These are phyloP conservation scores for Theobroma cacao DNA, from an alignment of 345 rosid species.

Conservation along the genomic window DNA sequence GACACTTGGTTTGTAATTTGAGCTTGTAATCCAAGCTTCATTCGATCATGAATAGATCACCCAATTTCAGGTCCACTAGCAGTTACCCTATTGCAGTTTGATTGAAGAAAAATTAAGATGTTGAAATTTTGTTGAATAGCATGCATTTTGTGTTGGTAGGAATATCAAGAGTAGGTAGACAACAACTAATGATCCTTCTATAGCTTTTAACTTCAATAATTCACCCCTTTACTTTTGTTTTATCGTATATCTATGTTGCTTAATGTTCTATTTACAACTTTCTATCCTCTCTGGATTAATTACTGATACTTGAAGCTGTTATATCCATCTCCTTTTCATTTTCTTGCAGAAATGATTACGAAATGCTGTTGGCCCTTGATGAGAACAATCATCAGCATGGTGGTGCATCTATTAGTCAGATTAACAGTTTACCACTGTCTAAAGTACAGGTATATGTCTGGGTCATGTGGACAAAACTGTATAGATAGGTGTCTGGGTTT, in stretches of 20 bases:
- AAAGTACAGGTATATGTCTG: slow-evolving; percentile 49
- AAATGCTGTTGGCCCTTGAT: slow-evolving; percentile 87
- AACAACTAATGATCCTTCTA: background rate
- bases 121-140: background rate
- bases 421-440: slow-evolving; percentile 78
- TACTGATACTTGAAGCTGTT: background rate
- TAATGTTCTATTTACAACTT: background rate
- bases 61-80: background rate
- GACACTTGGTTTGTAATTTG: no score
- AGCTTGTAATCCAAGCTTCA: background rate
- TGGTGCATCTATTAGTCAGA: slow-evolving; percentile 64
- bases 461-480: background rate
- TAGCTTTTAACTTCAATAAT: background rate
- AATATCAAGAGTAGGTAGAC: background rate
- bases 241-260: background rate
- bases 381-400: slow-evolving; percentile 55
- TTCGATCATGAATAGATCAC: background rate
- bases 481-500: background rate
- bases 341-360: slow-evolving; percentile 80
- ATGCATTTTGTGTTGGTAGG: background rate
- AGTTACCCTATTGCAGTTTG: background rate
- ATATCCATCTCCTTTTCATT: background rate
- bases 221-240: background rate
- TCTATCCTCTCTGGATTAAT: background rate
- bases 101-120: background rate